Percentiles rank a stretch among this genome's conserved stretches.
Conservation (phyloP, 2,329 filamentous ascomycete genomes). For the Cladophialophora immunda region DNA sequence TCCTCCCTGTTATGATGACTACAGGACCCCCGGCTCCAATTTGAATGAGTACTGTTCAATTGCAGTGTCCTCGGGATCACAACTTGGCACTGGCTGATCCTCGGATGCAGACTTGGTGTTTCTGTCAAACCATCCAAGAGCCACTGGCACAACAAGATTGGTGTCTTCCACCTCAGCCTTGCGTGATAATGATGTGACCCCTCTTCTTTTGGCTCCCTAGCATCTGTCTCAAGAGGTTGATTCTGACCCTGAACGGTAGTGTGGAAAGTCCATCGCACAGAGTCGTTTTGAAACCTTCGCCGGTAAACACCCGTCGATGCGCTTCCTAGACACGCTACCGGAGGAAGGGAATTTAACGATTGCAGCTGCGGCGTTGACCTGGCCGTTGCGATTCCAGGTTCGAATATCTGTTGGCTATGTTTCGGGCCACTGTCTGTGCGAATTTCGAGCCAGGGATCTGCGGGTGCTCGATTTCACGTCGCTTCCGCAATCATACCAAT, state of each 20-base stretch:
- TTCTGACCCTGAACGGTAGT: slow-evolving; percentile 19
- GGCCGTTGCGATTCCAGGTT: not conserved
- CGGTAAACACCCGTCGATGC: not conserved
- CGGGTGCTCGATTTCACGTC: not conserved
- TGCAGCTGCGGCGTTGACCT: not conserved
- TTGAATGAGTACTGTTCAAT: not conserved
- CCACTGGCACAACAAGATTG: not conserved
- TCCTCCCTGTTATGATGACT: not conserved
- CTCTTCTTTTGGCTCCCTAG: not conserved
- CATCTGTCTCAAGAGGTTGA: slow-evolving; percentile 17
- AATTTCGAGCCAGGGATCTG: not conserved
- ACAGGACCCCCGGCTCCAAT: not conserved
- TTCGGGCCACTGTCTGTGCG: not conserved
- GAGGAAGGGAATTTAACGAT: not conserved
- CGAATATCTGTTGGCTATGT: not conserved
- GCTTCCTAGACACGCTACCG: not conserved
- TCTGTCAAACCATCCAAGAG: not conserved
- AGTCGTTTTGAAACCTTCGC: not conserved
- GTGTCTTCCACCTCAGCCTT: slow-evolving; percentile 16
- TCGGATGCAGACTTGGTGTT: not conserved
- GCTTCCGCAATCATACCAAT: not conserved
- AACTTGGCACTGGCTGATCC: slow-evolving; percentile 11
- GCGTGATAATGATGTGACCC: not conserved
- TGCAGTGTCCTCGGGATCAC: not conserved
- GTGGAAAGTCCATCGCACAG: not conserved